Evolutionary conservation across 2,329 filamentous ascomycete genomes (phyloP).

Genomic region (Talaromyces amestolkiae): DNA sequence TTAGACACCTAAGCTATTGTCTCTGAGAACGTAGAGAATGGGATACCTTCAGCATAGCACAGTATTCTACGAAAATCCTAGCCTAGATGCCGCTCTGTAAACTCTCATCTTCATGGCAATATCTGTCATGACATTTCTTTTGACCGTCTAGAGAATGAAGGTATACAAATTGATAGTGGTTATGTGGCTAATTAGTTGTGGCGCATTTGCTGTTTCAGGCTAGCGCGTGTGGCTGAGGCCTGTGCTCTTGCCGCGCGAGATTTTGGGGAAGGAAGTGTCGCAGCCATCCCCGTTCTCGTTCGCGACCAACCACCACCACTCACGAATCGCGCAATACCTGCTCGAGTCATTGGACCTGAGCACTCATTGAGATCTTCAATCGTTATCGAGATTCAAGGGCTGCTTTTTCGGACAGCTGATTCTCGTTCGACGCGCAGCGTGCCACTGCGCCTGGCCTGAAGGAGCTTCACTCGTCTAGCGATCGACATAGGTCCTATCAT

Average conservation of each 20-base stretch:
- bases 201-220: constrained; percentile 10
- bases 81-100: too few species aligned
- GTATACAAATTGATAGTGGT: background rate
- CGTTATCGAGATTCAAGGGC: background rate
- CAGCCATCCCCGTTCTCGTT: constrained; percentile 19
- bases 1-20: background rate
- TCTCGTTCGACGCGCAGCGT: constrained; percentile 15
- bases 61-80: background rate
- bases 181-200: constrained; percentile 7
- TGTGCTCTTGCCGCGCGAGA: constrained; percentile 21
- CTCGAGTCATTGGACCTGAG: constrained; percentile 15
- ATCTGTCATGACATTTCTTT: background rate
- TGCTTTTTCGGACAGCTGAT: background rate
- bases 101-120: background rate
- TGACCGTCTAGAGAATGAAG: background rate
- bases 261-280: constrained; percentile 22
- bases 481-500: constrained; percentile 31
- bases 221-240: constrained; percentile 13
- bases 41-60: background rate
- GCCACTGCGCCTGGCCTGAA: constrained; percentile 14
- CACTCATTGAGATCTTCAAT: background rate
- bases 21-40: background rate
- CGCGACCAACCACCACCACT: constrained; percentile 18
- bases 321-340: constrained; percentile 11
- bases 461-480: constrained; percentile 22